Evolutionary conservation across 768 basidiomycete species (phyloP).

Genomic region (Auricularia cornea): DNA sequence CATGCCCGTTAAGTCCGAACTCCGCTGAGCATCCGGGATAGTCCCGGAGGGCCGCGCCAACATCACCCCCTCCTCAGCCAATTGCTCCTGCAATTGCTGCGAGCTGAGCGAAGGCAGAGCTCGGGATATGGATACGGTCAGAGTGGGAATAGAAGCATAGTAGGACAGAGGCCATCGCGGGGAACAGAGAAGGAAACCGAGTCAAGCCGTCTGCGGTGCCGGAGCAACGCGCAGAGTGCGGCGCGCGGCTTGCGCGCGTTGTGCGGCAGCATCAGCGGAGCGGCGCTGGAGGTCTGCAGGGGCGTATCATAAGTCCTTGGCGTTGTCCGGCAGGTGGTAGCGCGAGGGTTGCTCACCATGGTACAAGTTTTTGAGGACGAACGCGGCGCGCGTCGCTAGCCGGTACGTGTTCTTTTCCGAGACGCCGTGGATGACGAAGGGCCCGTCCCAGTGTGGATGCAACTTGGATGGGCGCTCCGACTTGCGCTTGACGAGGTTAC

Average conservation of each 20-base stretch:
- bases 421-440: conserved; percentile 5
- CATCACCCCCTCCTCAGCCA: background rate
- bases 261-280: background rate
- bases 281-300: background rate
- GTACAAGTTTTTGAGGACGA: background rate
- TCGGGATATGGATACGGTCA: background rate
- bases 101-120: background rate
- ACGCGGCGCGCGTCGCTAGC: conserved; percentile 8
- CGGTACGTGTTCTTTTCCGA: conserved; percentile 16
- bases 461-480: conserved; percentile 12
- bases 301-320: background rate
- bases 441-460: conserved; percentile 18
- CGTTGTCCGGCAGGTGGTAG: background rate
- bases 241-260: background rate
- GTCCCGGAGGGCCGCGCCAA: background rate
- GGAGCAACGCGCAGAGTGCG: background rate
- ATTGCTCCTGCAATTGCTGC: background rate
- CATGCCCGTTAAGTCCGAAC: background rate
- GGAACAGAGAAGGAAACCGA: background rate
- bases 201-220: background rate
- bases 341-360: background rate
- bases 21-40: background rate
- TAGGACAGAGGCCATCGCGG: background rate
- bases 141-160: background rate
- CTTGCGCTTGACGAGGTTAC: conserved; percentile 14